Conservation (phyloP, 2,329 filamentous ascomycete genomes). For the Ceratocystiopsis sp. region DNA sequence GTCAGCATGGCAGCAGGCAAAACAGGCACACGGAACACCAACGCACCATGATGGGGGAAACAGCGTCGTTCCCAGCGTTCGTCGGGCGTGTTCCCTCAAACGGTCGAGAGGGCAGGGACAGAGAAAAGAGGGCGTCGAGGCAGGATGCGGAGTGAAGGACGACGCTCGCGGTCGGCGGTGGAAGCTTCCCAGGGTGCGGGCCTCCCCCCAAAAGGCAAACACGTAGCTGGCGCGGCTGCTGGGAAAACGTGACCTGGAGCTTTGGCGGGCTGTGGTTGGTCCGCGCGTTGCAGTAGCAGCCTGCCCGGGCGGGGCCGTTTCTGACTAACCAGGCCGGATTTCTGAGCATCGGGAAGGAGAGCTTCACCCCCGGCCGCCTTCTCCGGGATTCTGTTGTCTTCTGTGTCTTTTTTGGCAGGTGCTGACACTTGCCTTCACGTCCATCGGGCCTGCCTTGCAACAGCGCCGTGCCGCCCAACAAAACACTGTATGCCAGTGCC, state of each 20-base stretch:
- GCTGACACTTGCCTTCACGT: constrained; percentile 16
- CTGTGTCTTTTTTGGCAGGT: constrained; percentile 4
- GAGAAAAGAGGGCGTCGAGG: not conserved
- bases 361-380: not conserved
- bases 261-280: constrained; percentile 1
- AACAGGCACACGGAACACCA: too few species aligned
- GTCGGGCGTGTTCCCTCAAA: too few species aligned
- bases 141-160: too few species aligned
- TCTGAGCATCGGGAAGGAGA: too few species aligned
- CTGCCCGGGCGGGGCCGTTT: not conserved
- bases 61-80: too few species aligned
- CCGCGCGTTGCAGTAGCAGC: constrained; percentile 3
- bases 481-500: too few species aligned
- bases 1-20: not conserved
- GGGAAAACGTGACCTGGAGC: constrained; percentile 10
- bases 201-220: constrained; percentile 16
- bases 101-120: too few species aligned
- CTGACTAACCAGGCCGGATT: too few species aligned
- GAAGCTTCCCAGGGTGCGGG: not conserved
- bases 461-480: too few species aligned
- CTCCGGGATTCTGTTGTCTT: constrained; percentile 3
- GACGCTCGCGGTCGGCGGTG: too few species aligned
- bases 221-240: constrained; percentile 19
- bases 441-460: not conserved
- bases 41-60: not conserved